Evolutionary conservation across 371 early-diverging fungal species (phyloP), one percentile per base, ranked within the genome.

Genomic region (Nematocida ausubeli): DNA sequence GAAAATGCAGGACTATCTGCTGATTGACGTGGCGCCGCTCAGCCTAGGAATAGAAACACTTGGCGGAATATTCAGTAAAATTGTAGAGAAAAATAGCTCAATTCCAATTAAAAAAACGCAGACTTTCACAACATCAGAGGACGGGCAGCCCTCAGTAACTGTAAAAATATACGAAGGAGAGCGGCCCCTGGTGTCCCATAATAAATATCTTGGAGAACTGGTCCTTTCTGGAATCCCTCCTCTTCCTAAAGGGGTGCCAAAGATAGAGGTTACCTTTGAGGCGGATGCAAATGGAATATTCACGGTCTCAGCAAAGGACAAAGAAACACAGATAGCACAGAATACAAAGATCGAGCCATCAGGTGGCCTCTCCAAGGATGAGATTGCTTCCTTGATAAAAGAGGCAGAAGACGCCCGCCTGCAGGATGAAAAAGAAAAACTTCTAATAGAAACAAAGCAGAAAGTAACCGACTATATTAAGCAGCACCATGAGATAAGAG

Each of bases 61-160:
- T 92, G 97, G 84, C 91, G 97, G 86, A 0, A 93, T 96, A 44
- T 95, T 97, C 86, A 94, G 93, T 67, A 90, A 92, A 68, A 88
- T 98, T 80, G 94, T 98, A 87, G 91, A 90, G 86, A 90, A 96
- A 83, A 97, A 98, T 89, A 95, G 96, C 44, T 95, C 97, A 30
- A 93, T 96, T 80, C 98, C 99, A 40, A 95, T 95, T 84, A 98
- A 95, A 88, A 94, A 95, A 88, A 90, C 92, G n/a, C 95, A 96
- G 86, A 89, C 90, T 66, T 98, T 98, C 90, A 95, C 96, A 68
- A 98, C 99, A 24, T 95, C 96, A 12, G 95, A 95, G 63, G 97
- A 98, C 86, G 93, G 94, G 30, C 99, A 98, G 87, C 93, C 94
- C 34, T 91, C 92, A 70, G 97, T 98, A 67, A 92, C 92, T 79